A percentile compares a stretch with the other conserved stretches of the same genome.
These are phyloP conservation scores for Lipomyces mesembrius DNA, from an alignment of 805 yeast genomes.

Conservation along the genomic window DNA sequence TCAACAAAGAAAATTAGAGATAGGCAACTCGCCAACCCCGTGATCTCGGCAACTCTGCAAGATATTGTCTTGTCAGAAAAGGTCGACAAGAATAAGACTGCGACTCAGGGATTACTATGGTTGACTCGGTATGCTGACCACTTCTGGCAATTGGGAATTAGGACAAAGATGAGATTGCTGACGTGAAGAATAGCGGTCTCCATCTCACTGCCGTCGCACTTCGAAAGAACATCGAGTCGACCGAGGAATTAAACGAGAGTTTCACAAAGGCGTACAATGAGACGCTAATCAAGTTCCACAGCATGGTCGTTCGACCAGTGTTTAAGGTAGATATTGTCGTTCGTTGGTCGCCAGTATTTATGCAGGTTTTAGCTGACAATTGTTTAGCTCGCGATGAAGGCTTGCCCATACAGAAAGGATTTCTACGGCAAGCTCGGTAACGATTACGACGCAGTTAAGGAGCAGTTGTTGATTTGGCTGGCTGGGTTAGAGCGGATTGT, in stretches of 20 bases:
- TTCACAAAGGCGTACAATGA: conserved; percentile 84
- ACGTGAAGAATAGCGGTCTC: conserved; percentile 61
- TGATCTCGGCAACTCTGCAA: conserved; percentile 68
- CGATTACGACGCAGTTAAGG: conserved; percentile 67
- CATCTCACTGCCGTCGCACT: conserved; percentile 90
- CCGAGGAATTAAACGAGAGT: conserved; percentile 68
- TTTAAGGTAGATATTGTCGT: conserved; percentile 57
- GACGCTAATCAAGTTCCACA: conserved; percentile 81
- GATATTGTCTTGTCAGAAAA: conserved; percentile 76
- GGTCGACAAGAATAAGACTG: conserved; percentile 64
- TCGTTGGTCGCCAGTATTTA: not conserved
- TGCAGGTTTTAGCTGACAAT: not conserved
- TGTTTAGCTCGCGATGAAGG: conserved; percentile 78
- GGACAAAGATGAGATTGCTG: not conserved
- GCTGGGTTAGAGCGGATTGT: conserved; percentile 77
- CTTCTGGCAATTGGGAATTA: not conserved
- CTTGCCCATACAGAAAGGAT: conserved; percentile 88
- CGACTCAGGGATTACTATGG: conserved; percentile 92
- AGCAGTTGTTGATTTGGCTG: conserved; percentile 74
- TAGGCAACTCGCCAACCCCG: conserved; percentile 68
- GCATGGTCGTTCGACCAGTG: conserved; percentile 79
- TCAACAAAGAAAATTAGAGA: conserved; percentile 60
- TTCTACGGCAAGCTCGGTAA: conserved; percentile 81
- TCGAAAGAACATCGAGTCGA: conserved; percentile 73
- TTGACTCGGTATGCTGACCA: conserved; percentile 51